Percentiles rank a stretch among this genome's conserved stretches.
Evolutionary conservation across 2,329 filamentous ascomycete genomes (phyloP).

Genomic region (Raffaelea ambrosiae): DNA sequence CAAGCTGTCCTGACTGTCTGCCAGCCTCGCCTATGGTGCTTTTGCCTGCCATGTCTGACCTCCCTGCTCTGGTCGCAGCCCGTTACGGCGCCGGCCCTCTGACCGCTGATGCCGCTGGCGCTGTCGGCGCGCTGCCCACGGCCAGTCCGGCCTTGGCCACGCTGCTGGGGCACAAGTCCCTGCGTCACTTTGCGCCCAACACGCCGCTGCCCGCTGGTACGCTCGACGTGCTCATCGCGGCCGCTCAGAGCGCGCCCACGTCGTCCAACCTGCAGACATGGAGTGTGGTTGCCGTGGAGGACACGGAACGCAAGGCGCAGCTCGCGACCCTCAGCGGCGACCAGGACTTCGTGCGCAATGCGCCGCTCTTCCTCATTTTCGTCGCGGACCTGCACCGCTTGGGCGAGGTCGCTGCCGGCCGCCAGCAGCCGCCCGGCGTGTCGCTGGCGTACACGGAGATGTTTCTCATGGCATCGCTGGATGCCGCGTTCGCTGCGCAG

Average conservation of each 20-base stretch:
- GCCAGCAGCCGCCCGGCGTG: constrained; percentile 11
- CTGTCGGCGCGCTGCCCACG: background rate
- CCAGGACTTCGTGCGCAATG: constrained; percentile 22
- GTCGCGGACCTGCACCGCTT: constrained; percentile 23
- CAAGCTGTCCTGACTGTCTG: background rate
- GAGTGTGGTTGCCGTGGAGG: constrained; percentile 21
- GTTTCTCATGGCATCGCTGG: constrained; percentile 23
- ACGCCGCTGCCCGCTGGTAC: constrained; percentile 14
- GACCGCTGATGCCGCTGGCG: background rate
- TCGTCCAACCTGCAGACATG: constrained; percentile 26
- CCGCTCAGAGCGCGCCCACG: constrained; percentile 24
- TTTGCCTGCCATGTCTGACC: background rate
- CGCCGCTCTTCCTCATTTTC: constrained; percentile 23
- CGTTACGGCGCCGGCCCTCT: background rate
- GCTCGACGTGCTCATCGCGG: constrained; percentile 21
- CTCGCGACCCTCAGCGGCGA: constrained; percentile 19
- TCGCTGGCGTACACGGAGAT: constrained; percentile 22
- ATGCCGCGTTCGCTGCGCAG: constrained; percentile 22
- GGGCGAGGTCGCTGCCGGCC: constrained; percentile 15
- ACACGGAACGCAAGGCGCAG: constrained; percentile 17
- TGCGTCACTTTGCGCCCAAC: constrained; percentile 18
- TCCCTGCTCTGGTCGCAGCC: background rate
- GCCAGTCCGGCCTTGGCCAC: constrained; percentile 20
- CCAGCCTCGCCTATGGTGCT: background rate
- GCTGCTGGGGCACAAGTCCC: constrained; percentile 21